Evolutionary conservation across 1,139 yeast genomes (phyloP).

Genomic region (Protomyces pachydermus): DNA sequence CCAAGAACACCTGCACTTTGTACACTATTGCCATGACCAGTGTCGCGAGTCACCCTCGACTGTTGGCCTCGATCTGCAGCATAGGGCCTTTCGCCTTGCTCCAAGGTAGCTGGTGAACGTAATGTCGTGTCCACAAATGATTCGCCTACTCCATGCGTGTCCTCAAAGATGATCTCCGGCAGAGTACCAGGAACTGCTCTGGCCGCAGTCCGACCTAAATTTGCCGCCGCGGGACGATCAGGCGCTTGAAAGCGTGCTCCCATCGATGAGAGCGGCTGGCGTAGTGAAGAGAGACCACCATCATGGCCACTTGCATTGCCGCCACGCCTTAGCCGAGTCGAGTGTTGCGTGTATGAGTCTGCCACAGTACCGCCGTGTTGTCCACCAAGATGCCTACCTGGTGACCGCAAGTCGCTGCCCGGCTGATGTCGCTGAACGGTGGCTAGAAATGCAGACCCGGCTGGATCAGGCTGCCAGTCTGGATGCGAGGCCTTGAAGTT

Average conservation of each 20-base stretch:
- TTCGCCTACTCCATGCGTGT: conserved; percentile 2
- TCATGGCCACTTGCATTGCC: not conserved
- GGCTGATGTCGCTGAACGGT: not conserved
- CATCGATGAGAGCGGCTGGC: not conserved
- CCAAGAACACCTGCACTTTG: conserved; percentile 23
- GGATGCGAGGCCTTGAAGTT: conserved; percentile 27
- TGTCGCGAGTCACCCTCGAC: not conserved
- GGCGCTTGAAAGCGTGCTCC: not conserved
- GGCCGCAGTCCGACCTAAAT: not conserved
- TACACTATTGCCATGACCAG: not conserved
- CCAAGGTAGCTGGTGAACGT: not conserved
- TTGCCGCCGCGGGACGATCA: not conserved
- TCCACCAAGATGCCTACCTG: not conserved
- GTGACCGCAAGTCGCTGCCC: not conserved
- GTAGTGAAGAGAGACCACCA: not conserved
- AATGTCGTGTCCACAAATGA: conserved; percentile 8
- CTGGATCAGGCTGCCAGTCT: conserved; percentile 25
- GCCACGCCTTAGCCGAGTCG: not conserved
- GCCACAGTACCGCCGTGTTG: not conserved
- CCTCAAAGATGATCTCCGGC: not conserved
- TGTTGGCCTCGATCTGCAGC: not conserved
- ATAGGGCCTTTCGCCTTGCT: not conserved
- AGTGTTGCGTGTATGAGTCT: not conserved
- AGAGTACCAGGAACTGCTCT: not conserved
- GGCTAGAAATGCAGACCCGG: conserved; percentile 17